Base-by-base conservation (phyloP, 306 rosid species). In the Glycyrrhiza uralensis region DNA sequence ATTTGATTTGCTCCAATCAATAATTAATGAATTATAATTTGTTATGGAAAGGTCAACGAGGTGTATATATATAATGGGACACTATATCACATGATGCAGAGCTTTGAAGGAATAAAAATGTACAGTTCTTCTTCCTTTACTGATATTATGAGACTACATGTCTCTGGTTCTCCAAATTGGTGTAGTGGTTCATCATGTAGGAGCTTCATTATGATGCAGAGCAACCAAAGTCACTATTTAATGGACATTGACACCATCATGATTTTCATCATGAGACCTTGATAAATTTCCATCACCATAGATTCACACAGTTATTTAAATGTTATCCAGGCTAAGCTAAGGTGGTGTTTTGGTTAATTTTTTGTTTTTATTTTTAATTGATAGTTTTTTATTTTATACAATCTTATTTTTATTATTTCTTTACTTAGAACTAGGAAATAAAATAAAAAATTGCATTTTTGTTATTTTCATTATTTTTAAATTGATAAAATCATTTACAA, bases 1-100 rank as follows among this genome's bases (percentile, higher is more conserved):
- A 65, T 22, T 68, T 70, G 32, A 73, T 72, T 63, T 78, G 54
- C 18, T 47, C 72, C 73, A 69, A 50, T 55, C 13, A 79, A 81
- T 20, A 32, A 24, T 33, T 0, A 13, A 69, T 15, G n/a, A n/a
- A n/a, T n/a, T n/a, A n/a, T 33, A 59, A 62, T 45, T 28, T 61
- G 42, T 54, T n/a, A 30, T 59, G 45, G 35, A 49, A 36, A 64
- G 70, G 85, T 82, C 83, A 82, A 85, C 72, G 38, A 50, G 60
- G 24, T 52, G 9, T 5, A 52, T 63, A 55, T 5, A 52, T 63
- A 55, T 62, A 69, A 54, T 68, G 71, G 82, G 45, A 69, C 55
- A 79, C 36, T 57, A 45, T 63, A 39, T 8, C 20, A 56, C 7
- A 50, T 23, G 14, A 65, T 36, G 70, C 44, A 19, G 12, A 61